Evolutionary conservation across 2,329 filamentous ascomycete genomes (phyloP).

Genomic region (Metarhizium album): DNA sequence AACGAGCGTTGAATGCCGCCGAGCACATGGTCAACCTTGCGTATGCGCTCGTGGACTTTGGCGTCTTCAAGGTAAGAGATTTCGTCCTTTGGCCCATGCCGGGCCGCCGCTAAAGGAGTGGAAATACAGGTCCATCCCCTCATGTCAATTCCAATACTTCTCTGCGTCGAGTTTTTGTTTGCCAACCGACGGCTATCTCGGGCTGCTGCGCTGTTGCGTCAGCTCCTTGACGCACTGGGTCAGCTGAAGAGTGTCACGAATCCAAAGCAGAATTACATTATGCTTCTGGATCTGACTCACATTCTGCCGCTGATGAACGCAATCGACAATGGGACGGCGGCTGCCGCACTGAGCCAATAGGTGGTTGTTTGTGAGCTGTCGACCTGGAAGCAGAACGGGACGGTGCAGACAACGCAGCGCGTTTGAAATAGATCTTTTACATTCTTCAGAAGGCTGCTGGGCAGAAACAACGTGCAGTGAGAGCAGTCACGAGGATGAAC

Average conservation of each 20-base stretch:
- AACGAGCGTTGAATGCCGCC: background rate
- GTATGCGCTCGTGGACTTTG: background rate
- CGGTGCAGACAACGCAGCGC: no score
- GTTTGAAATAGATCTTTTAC: no score
- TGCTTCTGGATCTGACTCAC: background rate
- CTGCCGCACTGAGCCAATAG: background rate
- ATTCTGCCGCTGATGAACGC: background rate
- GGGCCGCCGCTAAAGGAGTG: background rate
- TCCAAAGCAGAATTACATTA: background rate
- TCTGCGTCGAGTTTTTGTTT: background rate
- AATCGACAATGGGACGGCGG: background rate
- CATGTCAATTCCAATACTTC: background rate
- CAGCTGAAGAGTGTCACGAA: background rate
- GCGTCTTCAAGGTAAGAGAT: background rate
- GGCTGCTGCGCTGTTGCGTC: background rate
- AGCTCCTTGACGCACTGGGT: background rate
- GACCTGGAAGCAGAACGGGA: background rate
- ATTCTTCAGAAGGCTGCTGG: background rate
- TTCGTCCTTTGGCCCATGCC: background rate
- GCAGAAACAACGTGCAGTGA: background rate
- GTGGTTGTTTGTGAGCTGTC: background rate
- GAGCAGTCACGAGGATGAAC: background rate
- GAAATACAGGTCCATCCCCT: background rate
- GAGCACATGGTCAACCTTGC: background rate
- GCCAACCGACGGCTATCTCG: background rate